Evolutionary conservation across 2,329 filamentous ascomycete species (phyloP).

Genomic region (Dichotomopilus funicola): DNA sequence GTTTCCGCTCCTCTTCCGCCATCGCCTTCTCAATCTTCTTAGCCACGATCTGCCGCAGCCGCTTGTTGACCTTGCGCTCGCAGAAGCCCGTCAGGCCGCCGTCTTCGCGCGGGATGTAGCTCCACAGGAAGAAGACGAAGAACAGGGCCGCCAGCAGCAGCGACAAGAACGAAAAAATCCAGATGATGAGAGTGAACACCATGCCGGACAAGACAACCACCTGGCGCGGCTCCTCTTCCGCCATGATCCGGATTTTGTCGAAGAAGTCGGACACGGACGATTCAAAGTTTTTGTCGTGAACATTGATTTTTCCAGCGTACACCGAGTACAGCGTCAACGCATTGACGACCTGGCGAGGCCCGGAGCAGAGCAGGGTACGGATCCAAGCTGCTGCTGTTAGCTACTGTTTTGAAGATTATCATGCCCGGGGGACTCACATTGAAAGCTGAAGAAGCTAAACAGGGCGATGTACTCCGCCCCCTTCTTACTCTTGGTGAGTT

Average conservation of each 20-base stretch:
- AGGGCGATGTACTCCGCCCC: conserved; percentile 84
- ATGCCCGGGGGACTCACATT: conserved; percentile 39
- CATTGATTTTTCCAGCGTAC: conserved; percentile 67
- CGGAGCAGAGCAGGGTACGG: conserved; percentile 82
- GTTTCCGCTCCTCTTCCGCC: conserved; percentile 64
- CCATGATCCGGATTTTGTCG: conserved; percentile 68
- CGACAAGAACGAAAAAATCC: conserved; percentile 73
- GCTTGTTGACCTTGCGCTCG: conserved; percentile 80
- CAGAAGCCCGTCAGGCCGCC: conserved; percentile 81
- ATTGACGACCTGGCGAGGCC: conserved; percentile 86
- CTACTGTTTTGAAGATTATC: not conserved
- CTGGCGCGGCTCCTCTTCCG: conserved; percentile 67
- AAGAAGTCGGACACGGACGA: conserved; percentile 71
- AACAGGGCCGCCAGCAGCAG: conserved; percentile 69
- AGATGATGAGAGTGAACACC: conserved; percentile 85
- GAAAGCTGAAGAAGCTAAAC: conserved; percentile 78
- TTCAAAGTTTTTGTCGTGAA: conserved; percentile 48
- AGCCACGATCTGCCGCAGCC: conserved; percentile 77
- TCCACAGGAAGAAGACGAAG: conserved; percentile 85
- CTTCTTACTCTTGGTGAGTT: conserved; percentile 85
- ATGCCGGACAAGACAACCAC: conserved; percentile 81
- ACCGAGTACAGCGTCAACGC: conserved; percentile 82
- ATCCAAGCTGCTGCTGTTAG: conserved; percentile 60
- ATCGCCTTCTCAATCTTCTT: conserved; percentile 84
- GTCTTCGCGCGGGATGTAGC: conserved; percentile 79